These are phyloP conservation scores for Aureobasidium melanogenum DNA, from an alignment of 2,329 filamentous ascomycete species.

Conservation along the genomic window DNA sequence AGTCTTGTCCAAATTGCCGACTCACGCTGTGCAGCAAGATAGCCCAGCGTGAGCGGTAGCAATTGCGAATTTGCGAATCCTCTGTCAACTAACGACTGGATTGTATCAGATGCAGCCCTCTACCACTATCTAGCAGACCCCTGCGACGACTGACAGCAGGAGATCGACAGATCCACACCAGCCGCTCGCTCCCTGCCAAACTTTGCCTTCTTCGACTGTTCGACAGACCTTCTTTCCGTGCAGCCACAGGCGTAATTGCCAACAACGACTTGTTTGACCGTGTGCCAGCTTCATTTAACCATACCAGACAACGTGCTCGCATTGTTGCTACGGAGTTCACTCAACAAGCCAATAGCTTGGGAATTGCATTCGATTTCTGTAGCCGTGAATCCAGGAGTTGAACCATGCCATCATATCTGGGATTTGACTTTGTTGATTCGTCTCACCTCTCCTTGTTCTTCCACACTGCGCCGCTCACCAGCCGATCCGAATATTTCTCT, in stretches of 20 bases:
- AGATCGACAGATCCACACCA: conserved; percentile 2
- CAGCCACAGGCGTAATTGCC: not conserved
- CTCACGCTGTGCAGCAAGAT: not conserved
- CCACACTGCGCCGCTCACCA: not conserved
- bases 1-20: not conserved
- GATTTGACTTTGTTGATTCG: conserved; percentile 8
- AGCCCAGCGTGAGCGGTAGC: not conserved
- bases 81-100: not conserved
- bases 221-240: not conserved
- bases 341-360: not conserved
- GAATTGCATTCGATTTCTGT: not conserved
- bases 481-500: not conserved
- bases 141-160: not conserved
- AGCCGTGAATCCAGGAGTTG: not conserved
- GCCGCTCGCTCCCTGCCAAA: conserved; percentile 1
- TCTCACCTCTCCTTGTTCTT: not conserved
- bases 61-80: not conserved
- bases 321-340: not conserved
- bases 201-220: conserved; percentile 3
- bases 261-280: conserved; percentile 2
- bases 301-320: not conserved
- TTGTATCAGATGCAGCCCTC: conserved; percentile 7
- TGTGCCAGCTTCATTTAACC: not conserved
- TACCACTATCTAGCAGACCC: not conserved
- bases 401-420: not conserved